Evolutionary conservation across 192 early-diverging fungal genomes (phyloP).

Genomic region (Spizellomyces sp.): DNA sequence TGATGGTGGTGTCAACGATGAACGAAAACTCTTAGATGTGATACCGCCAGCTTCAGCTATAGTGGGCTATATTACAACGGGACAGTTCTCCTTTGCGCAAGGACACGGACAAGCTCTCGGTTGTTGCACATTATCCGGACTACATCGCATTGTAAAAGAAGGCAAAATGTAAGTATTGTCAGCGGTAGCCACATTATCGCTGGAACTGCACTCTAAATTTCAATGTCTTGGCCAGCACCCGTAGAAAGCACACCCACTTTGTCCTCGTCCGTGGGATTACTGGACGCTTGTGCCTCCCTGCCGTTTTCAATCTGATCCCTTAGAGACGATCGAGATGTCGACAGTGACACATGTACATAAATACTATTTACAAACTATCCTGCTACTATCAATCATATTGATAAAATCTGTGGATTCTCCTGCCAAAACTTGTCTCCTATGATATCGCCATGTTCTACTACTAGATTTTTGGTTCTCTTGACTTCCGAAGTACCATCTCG

Average conservation of each 20-base stretch:
- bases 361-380: neutral
- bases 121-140: constrained; percentile 54
- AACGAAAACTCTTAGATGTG: constrained; percentile 21
- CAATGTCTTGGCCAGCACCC: no score
- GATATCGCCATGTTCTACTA: constrained; percentile 43
- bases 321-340: constrained; percentile 12
- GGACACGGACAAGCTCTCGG: constrained; percentile 69
- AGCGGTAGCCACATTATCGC: no score
- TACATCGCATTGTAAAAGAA: constrained; percentile 45
- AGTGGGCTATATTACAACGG: constrained; percentile 75
- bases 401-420: constrained; percentile 33
- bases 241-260: constrained; percentile 39
- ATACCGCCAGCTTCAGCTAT: constrained; percentile 37
- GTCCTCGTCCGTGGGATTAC: constrained; percentile 55
- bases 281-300: constrained; percentile 52
- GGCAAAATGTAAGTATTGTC: constrained; percentile 38
- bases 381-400: neutral
- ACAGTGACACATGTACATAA: neutral
- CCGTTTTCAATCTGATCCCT: constrained; percentile 44
- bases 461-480: constrained; percentile 30
- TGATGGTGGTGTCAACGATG: constrained; percentile 38
- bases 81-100: constrained; percentile 63
- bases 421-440: constrained; percentile 53
- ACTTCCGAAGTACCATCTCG: constrained; percentile 25
- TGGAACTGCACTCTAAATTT: no score